A percentile compares a stretch with the other conserved stretches of the same genome.
Evolutionary conservation across 2,329 filamentous ascomycete species (phyloP).

Genomic region (Sclerotinia spermophila): DNA sequence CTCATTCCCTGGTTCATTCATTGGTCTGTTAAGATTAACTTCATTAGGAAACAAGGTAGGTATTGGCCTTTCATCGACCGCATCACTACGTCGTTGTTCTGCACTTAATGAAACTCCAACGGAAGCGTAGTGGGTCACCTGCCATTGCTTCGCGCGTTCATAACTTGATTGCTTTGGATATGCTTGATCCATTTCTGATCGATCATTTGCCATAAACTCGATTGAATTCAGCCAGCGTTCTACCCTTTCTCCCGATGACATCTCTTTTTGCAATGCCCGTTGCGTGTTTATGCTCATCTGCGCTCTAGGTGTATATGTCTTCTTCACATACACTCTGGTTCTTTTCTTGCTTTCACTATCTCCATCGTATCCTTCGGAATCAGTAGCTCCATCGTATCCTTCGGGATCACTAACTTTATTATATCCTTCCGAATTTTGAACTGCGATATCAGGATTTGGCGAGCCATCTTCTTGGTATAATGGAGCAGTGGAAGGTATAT

Average conservation of each 20-base stretch:
- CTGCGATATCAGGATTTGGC: neutral
- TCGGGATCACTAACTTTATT: no score
- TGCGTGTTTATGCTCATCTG: neutral
- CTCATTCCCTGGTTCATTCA: neutral
- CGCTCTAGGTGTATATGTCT: neutral
- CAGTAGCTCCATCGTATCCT: neutral
- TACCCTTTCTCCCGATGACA: no score
- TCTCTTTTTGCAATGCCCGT: neutral
- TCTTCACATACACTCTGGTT: neutral
- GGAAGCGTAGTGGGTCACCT: no score
- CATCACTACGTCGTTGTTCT: neutral
- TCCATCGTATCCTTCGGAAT: neutral
- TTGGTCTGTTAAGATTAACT: neutral
- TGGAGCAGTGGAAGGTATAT: neutral
- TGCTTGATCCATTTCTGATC: neutral
- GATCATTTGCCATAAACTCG: neutral
- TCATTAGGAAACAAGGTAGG: neutral
- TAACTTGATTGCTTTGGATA: neutral
- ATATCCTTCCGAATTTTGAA: neutral
- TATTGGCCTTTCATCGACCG: neutral
- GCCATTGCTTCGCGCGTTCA: neutral
- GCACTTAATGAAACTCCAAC: neutral
- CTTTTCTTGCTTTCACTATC: neutral
- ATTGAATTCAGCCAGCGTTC: neutral
- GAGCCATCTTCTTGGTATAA: neutral